phyloP scores from a whole-genome alignment of 1,284 basidiomycete species.

The Fomitopsis schrenkii region DNA sequence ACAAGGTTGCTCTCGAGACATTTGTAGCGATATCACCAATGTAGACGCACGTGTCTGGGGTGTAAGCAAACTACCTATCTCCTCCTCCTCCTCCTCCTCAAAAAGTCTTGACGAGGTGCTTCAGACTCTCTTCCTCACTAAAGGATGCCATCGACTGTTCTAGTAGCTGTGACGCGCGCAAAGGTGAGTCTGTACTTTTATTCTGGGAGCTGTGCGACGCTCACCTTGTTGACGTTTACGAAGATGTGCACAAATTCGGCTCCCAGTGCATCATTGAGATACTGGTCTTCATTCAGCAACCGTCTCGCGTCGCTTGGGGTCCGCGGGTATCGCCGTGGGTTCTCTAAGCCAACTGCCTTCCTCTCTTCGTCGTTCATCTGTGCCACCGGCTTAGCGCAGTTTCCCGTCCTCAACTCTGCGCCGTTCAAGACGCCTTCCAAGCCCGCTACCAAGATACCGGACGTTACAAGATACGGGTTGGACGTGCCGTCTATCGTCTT shows the following conservation, averaged over 20 bases:
- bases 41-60: too few relatives aligned
- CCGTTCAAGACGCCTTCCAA: conserved; percentile 35
- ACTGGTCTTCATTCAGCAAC: conserved; percentile 31
- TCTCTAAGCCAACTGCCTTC: conserved; percentile 37
- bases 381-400: conserved; percentile 34
- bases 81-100: not conserved
- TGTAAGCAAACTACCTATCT: too few relatives aligned
- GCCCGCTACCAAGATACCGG: conserved; percentile 45
- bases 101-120: not conserved
- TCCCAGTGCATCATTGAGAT: conserved; percentile 38
- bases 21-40: too few relatives aligned
- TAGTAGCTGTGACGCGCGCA: not conserved
- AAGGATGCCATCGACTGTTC: not conserved
- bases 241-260: conserved; percentile 45
- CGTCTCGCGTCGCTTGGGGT: conserved; percentile 42
- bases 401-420: conserved; percentile 32
- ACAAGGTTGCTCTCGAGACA: too few relatives aligned
- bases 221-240: conserved; percentile 46
- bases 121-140: not conserved
- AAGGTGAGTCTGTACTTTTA: too few relatives aligned
- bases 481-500: conserved; percentile 58
- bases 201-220: conserved; percentile 3
- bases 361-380: conserved; percentile 39
- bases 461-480: conserved; percentile 39
- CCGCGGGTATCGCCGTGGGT: conserved; percentile 36